phyloP scores from a whole-genome alignment of 208 protist species.

The Acanthamoeba lenticulata region DNA sequence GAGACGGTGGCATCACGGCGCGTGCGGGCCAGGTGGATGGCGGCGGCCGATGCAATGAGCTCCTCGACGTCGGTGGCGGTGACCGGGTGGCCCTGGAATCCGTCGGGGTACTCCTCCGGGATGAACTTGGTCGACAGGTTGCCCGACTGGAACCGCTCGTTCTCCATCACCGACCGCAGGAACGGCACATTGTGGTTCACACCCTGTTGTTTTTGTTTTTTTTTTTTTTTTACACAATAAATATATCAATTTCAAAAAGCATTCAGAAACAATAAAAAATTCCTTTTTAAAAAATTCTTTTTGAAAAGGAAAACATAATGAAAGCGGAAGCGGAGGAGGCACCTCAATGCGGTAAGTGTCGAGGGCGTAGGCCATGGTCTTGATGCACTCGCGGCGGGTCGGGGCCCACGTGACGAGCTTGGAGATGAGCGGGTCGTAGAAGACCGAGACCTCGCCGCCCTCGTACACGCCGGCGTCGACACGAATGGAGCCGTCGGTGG shows the following conservation, averaged over 20 bases:
- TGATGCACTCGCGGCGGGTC: conserved; percentile 68
- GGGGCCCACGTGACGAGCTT: conserved; percentile 85
- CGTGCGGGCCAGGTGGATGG: conserved; percentile 61
- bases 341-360: conserved; percentile 88
- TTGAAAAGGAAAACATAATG: no score
- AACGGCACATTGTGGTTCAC: conserved; percentile 91
- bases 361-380: conserved; percentile 84
- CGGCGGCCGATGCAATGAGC: conserved; percentile 74
- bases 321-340: not conserved
- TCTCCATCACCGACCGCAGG: conserved; percentile 86
- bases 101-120: conserved; percentile 78
- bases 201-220: no score
- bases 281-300: no score
- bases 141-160: conserved; percentile 83
- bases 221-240: no score
- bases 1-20: conserved; percentile 61
- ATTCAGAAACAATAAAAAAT: no score
- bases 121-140: conserved; percentile 91
- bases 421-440: conserved; percentile 93
- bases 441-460: conserved; percentile 88
- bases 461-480: conserved; percentile 88
- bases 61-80: conserved; percentile 65
- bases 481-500: conserved; percentile 8
- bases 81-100: conserved; percentile 87
- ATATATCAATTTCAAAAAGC: no score